Base-by-base conservation (phyloP, 2,329 filamentous ascomycete species). In the Aureobasidium sp. region DNA sequence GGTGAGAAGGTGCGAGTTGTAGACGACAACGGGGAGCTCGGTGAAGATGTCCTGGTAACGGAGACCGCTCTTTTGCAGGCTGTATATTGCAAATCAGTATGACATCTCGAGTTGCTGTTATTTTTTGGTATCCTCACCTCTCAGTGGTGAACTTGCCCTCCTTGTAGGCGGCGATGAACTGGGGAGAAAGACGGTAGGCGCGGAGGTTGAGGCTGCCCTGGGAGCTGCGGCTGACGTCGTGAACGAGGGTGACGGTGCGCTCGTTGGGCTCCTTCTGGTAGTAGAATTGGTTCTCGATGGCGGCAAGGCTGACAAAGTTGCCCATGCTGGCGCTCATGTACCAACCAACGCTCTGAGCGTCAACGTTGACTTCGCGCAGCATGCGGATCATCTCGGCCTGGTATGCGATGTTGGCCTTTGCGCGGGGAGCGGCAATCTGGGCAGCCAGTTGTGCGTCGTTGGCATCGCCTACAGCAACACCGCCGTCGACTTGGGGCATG, bases 261-360 rank as follows among this genome's bases (percentile, higher is more conserved):
- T 94, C 90, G 75, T 96, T 96, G 70, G 84, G 74, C 70, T 95
- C 90, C 77, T 90, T 94, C 82, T 99, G 94, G 82, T 96, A 97
- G 80, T 92, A 89, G 79, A 87, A 91, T 78, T 97, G 92, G 81
- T 97, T 99, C 84, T 99, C 94, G 77, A 99, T 90, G 74, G 96
- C 92, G 81, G 88, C 90, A 73, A 89, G 77, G 81, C 92, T 97
- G 82, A 97, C 84, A 70, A 97, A 97, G 82, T 96, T 97, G 77
- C 94, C 94, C 90, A 99, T 95, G 76, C 91, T 96, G 66, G 92
- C 91, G 80, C 91, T 97, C 64, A 91, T 97, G 80, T 99, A 99
- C 92, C 92, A 99, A 71, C 94, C 94, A 64, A 96, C 91, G 72
- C 91, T 95, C 82, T 97, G 96, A 68, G 94, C 94, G 76, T 99